phyloP scores from a whole-genome alignment of 139 green algal genomes.

The Coelastrella sp. region DNA sequence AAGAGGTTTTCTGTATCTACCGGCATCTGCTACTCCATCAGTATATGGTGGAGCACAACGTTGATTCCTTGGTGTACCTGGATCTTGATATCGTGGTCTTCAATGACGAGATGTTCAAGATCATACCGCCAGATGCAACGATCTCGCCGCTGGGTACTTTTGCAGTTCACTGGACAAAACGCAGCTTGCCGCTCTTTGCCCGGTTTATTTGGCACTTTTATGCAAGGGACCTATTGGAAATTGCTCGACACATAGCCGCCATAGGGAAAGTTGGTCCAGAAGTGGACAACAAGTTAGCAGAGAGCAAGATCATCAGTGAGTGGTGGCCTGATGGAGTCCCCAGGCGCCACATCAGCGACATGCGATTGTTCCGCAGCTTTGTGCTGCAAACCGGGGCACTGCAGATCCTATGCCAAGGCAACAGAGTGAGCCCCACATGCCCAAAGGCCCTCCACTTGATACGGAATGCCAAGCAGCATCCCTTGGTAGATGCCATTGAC shows the following conservation, averaged over 20 bases:
- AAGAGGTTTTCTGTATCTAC: not conserved
- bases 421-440: not conserved
- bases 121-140: not conserved
- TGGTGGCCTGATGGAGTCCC: not conserved
- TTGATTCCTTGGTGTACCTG: not conserved
- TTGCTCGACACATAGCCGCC: not conserved
- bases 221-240: not conserved
- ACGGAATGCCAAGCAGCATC: not conserved
- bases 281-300: not conserved
- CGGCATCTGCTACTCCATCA: constrained; percentile 1
- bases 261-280: not conserved
- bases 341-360: not conserved
- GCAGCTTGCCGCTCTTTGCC: not conserved
- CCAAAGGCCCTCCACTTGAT: not conserved
- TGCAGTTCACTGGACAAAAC: not conserved
- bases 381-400: not conserved
- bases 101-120: not conserved
- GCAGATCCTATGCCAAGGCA: not conserved
- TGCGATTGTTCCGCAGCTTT: not conserved
- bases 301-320: not conserved
- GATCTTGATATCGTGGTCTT: not conserved
- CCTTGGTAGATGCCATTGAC: not conserved
- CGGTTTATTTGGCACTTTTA: not conserved
- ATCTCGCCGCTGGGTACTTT: not conserved
- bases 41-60: not conserved